A percentile compares a stretch with the other conserved stretches of the same genome.
phyloP scores from a whole-genome alignment of 495 filamentous ascomycete genomes.

The Lasiosphaeria miniovina region DNA sequence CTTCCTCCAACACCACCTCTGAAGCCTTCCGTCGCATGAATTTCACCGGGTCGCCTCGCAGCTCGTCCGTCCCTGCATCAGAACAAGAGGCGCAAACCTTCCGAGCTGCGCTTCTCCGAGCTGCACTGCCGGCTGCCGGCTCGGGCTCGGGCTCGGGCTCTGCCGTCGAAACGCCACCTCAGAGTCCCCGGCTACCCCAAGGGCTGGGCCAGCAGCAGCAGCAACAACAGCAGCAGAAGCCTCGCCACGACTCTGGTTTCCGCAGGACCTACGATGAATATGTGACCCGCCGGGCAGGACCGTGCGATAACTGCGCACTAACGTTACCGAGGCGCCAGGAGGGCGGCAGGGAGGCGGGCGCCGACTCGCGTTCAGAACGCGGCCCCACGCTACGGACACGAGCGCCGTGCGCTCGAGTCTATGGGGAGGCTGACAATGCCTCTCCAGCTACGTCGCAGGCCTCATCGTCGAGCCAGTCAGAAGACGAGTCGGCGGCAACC shows the following conservation, averaged over 20 bases:
- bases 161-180: conserved; percentile 58
- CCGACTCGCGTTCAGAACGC: conserved; percentile 30
- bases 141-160: conserved; percentile 27
- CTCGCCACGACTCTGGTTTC: conserved; percentile 49
- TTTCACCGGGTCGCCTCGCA: conserved; percentile 30
- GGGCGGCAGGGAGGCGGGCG: conserved; percentile 26
- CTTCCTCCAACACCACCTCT: conserved; percentile 29
- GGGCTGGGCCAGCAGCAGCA: conserved; percentile 22
- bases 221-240: too few relatives aligned
- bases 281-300: conserved; percentile 49
- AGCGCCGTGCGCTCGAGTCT: conserved; percentile 50
- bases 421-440: conserved; percentile 32
- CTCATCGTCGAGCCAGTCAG: conserved; percentile 44
- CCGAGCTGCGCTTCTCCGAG: conserved; percentile 36
- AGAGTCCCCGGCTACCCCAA: conserved; percentile 52
- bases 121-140: conserved; percentile 17
- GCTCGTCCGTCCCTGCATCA: conserved; percentile 38
- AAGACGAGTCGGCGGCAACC: conserved; percentile 35
- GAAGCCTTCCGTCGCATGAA: conserved; percentile 44
- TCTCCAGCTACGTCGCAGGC: conserved; percentile 44
- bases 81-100: conserved; percentile 42
- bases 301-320: conserved; percentile 61
- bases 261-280: conserved; percentile 56
- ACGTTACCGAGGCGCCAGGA: conserved; percentile 55
- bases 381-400: conserved; percentile 46